phyloP scores from a whole-genome alignment of 176 grass and related monocot species.

The Triticum timopheevii region DNA sequence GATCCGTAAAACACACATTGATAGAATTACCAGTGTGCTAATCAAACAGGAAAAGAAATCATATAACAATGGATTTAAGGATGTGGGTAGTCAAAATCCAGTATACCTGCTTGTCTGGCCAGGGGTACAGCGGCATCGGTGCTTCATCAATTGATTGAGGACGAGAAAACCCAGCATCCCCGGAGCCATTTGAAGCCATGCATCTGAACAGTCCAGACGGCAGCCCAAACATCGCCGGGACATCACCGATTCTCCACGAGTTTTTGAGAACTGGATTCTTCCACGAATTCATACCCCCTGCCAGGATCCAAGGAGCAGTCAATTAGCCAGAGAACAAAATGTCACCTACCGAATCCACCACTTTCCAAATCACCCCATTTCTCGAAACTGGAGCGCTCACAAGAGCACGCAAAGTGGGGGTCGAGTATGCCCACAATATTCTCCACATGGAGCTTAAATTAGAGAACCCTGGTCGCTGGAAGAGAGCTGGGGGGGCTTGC shows the following conservation, averaged over 20 bases:
- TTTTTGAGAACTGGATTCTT: conserved; percentile 32
- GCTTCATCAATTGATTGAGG: conserved; percentile 51
- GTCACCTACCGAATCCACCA: background rate
- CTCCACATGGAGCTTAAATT: background rate
- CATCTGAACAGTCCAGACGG: conserved; percentile 38
- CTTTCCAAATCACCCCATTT: background rate
- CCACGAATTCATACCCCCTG: conserved; percentile 33
- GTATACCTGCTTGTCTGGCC: conserved; percentile 86
- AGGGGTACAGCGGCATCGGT: conserved; percentile 48
- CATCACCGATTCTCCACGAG: conserved; percentile 45
- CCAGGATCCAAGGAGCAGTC: conserved; percentile 2
- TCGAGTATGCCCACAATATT: too few relatives aligned
- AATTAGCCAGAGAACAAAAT: background rate
- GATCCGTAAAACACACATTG: background rate
- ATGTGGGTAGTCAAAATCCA: background rate
- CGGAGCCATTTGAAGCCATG: conserved; percentile 44
- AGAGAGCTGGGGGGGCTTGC: background rate
- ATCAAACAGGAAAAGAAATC: background rate
- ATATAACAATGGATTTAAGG: background rate
- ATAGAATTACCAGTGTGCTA: background rate
- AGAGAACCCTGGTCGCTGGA: background rate
- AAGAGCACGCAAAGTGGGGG: too few relatives aligned
- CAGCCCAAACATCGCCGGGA: conserved; percentile 35
- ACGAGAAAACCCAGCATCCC: conserved; percentile 33
- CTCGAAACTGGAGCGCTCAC: too few relatives aligned